Percentiles rank a stretch among this genome's conserved stretches.
These are phyloP conservation scores for Nannizziopsis barbatae DNA, from an alignment of 2,329 filamentous ascomycete species.

Conservation along the genomic window DNA sequence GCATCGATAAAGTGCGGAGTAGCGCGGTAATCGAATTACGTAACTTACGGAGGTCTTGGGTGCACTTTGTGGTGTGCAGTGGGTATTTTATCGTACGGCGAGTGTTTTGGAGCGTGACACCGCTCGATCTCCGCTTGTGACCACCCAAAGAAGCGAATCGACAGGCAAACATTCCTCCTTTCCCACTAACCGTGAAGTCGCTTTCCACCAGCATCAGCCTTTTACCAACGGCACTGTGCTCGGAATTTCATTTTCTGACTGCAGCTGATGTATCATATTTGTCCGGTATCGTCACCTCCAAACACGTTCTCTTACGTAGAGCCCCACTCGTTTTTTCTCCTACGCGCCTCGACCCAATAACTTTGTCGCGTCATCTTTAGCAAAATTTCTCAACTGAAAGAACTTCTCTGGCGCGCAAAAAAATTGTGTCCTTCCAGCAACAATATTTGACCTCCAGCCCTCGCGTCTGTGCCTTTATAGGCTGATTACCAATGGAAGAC, in stretches of 20 bases:
- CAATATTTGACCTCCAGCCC: not conserved
- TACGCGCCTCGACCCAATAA: slow-evolving; percentile 5
- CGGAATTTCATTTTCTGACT: not conserved
- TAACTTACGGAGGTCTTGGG: too few relatives aligned
- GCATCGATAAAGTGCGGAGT: too few relatives aligned
- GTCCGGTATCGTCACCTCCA: not conserved
- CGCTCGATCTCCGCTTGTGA: too few relatives aligned
- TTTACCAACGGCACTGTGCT: not conserved
- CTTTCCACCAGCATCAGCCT: not conserved
- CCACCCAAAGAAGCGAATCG: not conserved
- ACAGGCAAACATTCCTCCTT: not conserved
- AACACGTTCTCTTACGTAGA: not conserved
- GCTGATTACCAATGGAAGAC: slow-evolving; percentile 10
- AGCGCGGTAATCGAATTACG: too few relatives aligned
- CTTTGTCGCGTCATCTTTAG: slow-evolving; percentile 6
- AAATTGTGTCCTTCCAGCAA: not conserved
- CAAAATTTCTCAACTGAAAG: slow-evolving; percentile 2
- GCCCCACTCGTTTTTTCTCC: not conserved
- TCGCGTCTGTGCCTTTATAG: not conserved
- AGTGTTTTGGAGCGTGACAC: too few relatives aligned
- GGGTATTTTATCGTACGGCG: too few relatives aligned
- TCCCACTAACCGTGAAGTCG: not conserved
- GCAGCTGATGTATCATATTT: not conserved
- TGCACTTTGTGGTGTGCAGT: too few relatives aligned
- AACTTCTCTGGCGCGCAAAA: not conserved